Percentiles rank a stretch among this genome's conserved stretches.
phyloP scores from a whole-genome alignment of 768 basidiomycete species.

The Panellus pusillus region DNA sequence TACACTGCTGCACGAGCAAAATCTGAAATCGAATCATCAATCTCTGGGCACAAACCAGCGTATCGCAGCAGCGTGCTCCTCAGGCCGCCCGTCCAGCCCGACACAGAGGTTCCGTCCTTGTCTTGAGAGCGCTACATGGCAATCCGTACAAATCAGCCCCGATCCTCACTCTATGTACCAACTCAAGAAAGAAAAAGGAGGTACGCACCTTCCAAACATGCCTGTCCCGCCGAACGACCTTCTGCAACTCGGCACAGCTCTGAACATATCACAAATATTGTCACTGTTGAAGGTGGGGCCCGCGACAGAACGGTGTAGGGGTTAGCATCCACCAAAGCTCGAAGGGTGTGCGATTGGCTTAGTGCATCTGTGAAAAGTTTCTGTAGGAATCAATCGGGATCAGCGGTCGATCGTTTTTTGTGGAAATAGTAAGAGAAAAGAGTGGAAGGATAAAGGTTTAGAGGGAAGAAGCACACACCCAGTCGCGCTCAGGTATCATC shows the following conservation, averaged over 20 bases:
- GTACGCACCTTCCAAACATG: conserved; percentile 56
- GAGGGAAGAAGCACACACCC: conserved; percentile 37
- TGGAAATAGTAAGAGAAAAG: too few relatives aligned
- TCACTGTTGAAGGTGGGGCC: conserved; percentile 37
- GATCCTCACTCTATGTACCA: too few relatives aligned
- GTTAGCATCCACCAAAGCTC: conserved; percentile 46
- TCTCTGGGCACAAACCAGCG: conserved; percentile 40
- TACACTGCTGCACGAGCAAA: too few relatives aligned
- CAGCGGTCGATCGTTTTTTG: too few relatives aligned
- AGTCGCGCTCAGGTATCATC: conserved; percentile 50
- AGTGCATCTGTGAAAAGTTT: conserved; percentile 37
- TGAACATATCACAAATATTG: conserved; percentile 43
- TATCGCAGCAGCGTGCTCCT: conserved; percentile 23
- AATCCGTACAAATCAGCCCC: too few relatives aligned
- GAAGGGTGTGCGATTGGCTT: conserved; percentile 36
- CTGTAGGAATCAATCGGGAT: too few relatives aligned
- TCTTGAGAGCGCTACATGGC: conserved; percentile 33
- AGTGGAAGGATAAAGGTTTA: conserved; percentile 2
- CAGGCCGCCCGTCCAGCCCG: conserved; percentile 33
- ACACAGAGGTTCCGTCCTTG: conserved; percentile 19
- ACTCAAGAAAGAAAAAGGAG: not conserved
- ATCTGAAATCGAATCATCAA: too few relatives aligned
- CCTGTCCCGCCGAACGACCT: conserved; percentile 48
- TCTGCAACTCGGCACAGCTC: conserved; percentile 38
- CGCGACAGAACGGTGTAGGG: conserved; percentile 33